These are phyloP conservation scores for Ehretia macrophylla DNA, from an alignment of 257 asterid species.

Conservation along the genomic window DNA sequence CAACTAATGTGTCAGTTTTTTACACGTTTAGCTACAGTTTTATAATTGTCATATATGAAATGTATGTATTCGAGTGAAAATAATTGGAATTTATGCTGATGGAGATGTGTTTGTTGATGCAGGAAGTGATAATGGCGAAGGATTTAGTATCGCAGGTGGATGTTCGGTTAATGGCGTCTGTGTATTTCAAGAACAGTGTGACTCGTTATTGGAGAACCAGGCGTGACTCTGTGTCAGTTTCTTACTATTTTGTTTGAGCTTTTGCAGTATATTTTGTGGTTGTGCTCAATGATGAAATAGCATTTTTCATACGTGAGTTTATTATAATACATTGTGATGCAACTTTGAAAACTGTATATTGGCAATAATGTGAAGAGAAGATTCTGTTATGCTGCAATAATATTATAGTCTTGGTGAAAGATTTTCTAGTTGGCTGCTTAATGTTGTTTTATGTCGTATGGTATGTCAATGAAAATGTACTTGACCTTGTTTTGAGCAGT, in stretches of 20 bases:
- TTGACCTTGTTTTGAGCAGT: too few relatives aligned
- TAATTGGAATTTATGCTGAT: not conserved
- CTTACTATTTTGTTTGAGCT: constrained; percentile 6
- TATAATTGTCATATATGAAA: not conserved
- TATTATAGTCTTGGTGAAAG: too few relatives aligned
- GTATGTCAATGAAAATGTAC: too few relatives aligned
- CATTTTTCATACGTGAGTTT: too few relatives aligned
- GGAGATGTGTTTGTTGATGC: constrained; percentile 12
- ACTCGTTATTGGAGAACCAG: constrained; percentile 81
- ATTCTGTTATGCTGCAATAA: too few relatives aligned
- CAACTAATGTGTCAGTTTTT: too few relatives aligned
- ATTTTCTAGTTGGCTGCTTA: too few relatives aligned
- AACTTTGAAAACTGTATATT: too few relatives aligned
- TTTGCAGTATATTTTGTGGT: not conserved
- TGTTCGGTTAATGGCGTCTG: constrained; percentile 89
- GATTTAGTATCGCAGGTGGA: constrained; percentile 62
- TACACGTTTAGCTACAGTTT: too few relatives aligned
- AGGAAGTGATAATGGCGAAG: constrained; percentile 81
- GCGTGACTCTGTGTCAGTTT: constrained; percentile 73
- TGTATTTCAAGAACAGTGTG: constrained; percentile 77
- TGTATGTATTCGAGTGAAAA: not conserved
- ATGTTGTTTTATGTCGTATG: too few relatives aligned
- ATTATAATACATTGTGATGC: not conserved
- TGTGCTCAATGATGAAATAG: not conserved
- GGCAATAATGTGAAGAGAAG: too few relatives aligned